Evolutionary conservation across 345 rosid species (phyloP), one percentile per base, ranked within the genome.

Genomic region (Acer campestre): DNA sequence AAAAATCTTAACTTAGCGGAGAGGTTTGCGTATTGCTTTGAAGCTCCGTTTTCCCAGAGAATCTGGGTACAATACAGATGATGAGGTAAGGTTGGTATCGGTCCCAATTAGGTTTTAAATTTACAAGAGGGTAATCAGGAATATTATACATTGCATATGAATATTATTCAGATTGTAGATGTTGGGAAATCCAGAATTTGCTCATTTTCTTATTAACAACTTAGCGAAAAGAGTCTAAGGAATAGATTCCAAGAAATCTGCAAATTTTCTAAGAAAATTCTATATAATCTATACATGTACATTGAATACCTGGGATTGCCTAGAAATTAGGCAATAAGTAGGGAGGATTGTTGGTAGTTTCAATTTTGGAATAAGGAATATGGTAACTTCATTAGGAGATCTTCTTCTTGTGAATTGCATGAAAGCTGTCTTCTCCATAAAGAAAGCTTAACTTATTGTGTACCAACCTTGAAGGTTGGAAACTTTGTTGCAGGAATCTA

Each of bases 371-470:
- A 74, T 5, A 74, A 62, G 27, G 61, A 22, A 73, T 61, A 73
- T 61, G 27, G 7, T 46, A 62, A 48, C 69, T 5, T 29, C n/a
- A 53, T 16, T 16, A 71, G 44, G 27, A 8, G 27, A 27, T 31
- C 23, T 58, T 38, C 73, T 83, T 29, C 80, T 49, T 11, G 74
- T 77, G 64, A 81, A 61, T 84, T 68, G 20, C 56, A 74, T 40
- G 42, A 70, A 69, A 73, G 72, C 65, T 80, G 73, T 69, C 85
- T 71, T 82, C 67, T 71, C 58, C 76, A 71, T 29, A 22, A 82
- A 82, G 85, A 48, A 80, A 85, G 6, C 74, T 48, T 73, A 25
- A 80, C 35, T 38, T 61, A 12, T 25, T 61, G 75, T 13, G 48
- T 61, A 79, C 49, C 67, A 69, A 74, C 78, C 76, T 73, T 31